Percentiles rank a stretch among this genome's conserved stretches.
Evolutionary conservation across 768 basidiomycete genomes (phyloP).

Genomic region (Boletus reticuloceps): DNA sequence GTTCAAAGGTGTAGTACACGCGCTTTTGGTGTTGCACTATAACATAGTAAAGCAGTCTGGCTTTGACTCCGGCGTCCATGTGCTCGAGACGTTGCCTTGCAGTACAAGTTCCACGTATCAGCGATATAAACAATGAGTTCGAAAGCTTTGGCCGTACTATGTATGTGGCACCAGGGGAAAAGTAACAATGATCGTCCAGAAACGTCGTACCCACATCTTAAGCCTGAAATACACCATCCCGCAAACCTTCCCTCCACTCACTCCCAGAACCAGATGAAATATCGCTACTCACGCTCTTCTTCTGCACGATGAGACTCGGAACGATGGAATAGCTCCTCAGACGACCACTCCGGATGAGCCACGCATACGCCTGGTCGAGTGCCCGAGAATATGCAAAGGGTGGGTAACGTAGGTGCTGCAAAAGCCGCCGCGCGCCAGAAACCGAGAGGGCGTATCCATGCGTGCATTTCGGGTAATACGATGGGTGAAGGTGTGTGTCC

Average conservation of each 20-base stretch:
- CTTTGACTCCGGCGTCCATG: too few species aligned
- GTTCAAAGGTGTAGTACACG: too few species aligned
- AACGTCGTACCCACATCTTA: background rate
- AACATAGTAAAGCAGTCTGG: too few species aligned
- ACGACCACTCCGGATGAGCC: constrained; percentile 57
- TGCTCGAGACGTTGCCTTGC: too few species aligned
- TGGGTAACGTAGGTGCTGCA: constrained; percentile 56
- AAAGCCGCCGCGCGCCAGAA: constrained; percentile 57
- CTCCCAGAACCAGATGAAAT: constrained; percentile 50
- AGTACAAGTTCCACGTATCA: too few species aligned
- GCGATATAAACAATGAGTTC: too few species aligned
- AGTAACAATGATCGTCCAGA: too few species aligned
- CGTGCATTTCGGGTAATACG: constrained; percentile 63
- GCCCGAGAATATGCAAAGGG: constrained; percentile 77
- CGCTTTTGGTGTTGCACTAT: too few species aligned
- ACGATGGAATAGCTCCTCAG: constrained; percentile 63
- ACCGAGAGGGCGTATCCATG: constrained; percentile 68
- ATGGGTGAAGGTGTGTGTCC: constrained; percentile 47
- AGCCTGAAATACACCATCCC: constrained; percentile 43
- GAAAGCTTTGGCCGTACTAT: too few species aligned
- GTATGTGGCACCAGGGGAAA: too few species aligned
- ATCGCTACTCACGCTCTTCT: constrained; percentile 57
- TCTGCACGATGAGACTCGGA: constrained; percentile 65
- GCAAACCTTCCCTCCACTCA: constrained; percentile 51
- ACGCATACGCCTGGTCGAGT: constrained; percentile 69